A percentile compares a stretch with the other conserved stretches of the same genome.
phyloP scores from a whole-genome alignment of 2,329 filamentous ascomycete genomes.

The Epichloe typhina region DNA sequence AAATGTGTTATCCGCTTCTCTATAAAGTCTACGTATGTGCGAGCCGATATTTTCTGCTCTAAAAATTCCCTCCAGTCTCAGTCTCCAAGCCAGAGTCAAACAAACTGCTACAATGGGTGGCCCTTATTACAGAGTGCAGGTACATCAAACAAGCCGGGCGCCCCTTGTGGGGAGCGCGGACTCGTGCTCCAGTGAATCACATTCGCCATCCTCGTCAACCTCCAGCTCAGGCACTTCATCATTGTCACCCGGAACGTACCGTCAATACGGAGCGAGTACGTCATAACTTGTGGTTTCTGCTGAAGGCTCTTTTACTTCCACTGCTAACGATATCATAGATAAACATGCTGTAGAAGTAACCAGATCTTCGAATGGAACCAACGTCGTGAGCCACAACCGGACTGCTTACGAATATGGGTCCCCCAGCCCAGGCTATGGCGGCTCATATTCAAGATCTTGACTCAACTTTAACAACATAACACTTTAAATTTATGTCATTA shows the following conservation, averaged over 20 bases:
- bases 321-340: constrained; percentile 7
- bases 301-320: neutral
- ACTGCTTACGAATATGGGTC: constrained; percentile 16
- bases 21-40: neutral
- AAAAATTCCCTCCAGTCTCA: neutral
- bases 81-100: neutral
- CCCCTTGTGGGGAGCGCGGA: constrained; percentile 18
- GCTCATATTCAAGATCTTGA: constrained; percentile 9
- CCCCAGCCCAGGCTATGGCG: constrained; percentile 17
- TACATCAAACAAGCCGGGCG: constrained; percentile 20
- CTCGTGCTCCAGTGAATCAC: constrained; percentile 9
- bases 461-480: neutral
- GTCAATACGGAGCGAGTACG: constrained; percentile 21
- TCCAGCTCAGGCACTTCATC: constrained; percentile 14
- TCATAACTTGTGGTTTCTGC: constrained; percentile 1
- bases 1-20: neutral
- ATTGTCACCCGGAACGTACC: constrained; percentile 15
- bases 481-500: neutral
- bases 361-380: constrained; percentile 11
- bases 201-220: constrained; percentile 6
- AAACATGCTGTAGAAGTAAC: constrained; percentile 14
- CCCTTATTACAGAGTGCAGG: constrained; percentile 16
- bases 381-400: constrained; percentile 21
- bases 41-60: neutral
- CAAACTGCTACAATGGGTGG: constrained; percentile 11